A percentile compares a stretch with the other conserved stretches of the same genome.
phyloP scores from a whole-genome alignment of 345 rosid species.

The Brassica cretica region DNA sequence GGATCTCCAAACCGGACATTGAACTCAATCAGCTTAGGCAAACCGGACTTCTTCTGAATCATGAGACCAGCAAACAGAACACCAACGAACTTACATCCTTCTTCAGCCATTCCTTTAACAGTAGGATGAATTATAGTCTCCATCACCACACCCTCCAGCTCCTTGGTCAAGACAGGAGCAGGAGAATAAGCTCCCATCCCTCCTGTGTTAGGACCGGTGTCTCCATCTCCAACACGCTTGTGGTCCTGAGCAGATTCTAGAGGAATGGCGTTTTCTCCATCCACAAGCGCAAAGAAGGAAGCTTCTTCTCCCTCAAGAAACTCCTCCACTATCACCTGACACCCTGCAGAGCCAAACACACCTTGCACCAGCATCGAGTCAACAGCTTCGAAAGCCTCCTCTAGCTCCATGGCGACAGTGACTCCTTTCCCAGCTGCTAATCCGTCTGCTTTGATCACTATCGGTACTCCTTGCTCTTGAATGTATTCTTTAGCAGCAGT shows the following conservation, averaged over 20 bases:
- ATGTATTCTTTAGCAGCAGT: constrained; percentile 70
- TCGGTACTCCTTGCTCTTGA: constrained; percentile 76
- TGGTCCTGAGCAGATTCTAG: constrained; percentile 96
- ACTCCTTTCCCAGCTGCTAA: constrained; percentile 99
- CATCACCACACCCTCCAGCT: constrained; percentile 73
- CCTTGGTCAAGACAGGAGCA: constrained; percentile 77
- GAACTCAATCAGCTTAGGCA: constrained; percentile 96
- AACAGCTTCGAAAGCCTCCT: constrained; percentile 84
- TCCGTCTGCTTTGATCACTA: constrained; percentile 92
- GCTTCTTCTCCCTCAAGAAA: constrained; percentile 96
- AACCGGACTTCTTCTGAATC: constrained; percentile 89
- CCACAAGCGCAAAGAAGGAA: constrained; percentile 88
- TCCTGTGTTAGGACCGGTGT: constrained; percentile 90
- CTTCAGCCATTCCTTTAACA: constrained; percentile 86
- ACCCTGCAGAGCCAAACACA: constrained; percentile 85
- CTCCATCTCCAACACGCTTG: constrained; percentile 97
- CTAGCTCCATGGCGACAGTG: constrained; percentile 71
- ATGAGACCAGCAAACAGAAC: constrained; percentile 91
- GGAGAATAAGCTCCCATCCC: constrained; percentile 98
- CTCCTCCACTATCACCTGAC: constrained; percentile 73
- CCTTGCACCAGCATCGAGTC: constrained; percentile 82
- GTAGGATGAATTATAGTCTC: constrained; percentile 82
- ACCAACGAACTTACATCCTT: constrained; percentile 91
- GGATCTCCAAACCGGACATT: constrained; percentile 99
- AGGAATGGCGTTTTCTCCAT: constrained; percentile 91